Evolutionary conservation across 2,329 filamentous ascomycete species (phyloP).

Genomic region (Stachybotrys chartarum): DNA sequence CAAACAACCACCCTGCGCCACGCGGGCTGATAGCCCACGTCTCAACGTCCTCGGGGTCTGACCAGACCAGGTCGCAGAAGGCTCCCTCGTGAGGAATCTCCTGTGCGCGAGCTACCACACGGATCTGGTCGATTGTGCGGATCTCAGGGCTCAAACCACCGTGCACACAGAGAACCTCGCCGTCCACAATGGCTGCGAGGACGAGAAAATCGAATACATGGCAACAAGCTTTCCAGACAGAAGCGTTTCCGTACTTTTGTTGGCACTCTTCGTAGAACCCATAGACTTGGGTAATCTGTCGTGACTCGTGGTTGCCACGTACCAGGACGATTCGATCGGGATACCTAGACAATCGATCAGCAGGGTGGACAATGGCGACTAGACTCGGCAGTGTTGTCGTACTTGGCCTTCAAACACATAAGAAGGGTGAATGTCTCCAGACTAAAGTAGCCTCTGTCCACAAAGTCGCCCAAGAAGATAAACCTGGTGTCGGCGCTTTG

Average conservation of each 20-base stretch:
- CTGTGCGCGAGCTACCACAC: slow-evolving; percentile 93
- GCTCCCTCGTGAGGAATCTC: slow-evolving; percentile 98
- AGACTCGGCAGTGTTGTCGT: slow-evolving; percentile 11
- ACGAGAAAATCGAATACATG: slow-evolving; percentile 99
- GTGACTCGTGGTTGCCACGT: slow-evolving; percentile 94
- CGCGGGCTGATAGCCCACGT: slow-evolving; percentile 93
- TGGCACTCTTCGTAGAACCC: slow-evolving; percentile 99
- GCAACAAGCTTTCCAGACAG: slow-evolving; percentile 99
- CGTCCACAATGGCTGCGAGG: slow-evolving; percentile 92
- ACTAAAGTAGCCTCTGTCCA: slow-evolving; percentile 95
- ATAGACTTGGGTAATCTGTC: slow-evolving; percentile 96
- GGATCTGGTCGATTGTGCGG: slow-evolving; percentile 97
- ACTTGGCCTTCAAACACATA: slow-evolving; percentile 82
- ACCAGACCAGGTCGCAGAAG: slow-evolving; percentile 98
- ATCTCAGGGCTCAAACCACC: slow-evolving; percentile 86
- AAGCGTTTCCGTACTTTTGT: slow-evolving; percentile 96
- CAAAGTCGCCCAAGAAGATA: slow-evolving; percentile 76
- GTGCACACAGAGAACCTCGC: slow-evolving; percentile 97
- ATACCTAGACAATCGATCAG: slow-evolving; percentile 53
- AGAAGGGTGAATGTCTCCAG: slow-evolving; percentile 96
- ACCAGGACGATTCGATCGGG: slow-evolving; percentile 93
- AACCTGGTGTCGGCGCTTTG: slow-evolving; percentile 50
- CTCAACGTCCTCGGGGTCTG: slow-evolving; percentile 92
- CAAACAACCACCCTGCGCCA: slow-evolving; percentile 96
- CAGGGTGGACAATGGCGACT: background rate